These are phyloP conservation scores for Thalassiosira delicatula DNA, from an alignment of 352 stramenopile genomes.

Conservation along the genomic window DNA sequence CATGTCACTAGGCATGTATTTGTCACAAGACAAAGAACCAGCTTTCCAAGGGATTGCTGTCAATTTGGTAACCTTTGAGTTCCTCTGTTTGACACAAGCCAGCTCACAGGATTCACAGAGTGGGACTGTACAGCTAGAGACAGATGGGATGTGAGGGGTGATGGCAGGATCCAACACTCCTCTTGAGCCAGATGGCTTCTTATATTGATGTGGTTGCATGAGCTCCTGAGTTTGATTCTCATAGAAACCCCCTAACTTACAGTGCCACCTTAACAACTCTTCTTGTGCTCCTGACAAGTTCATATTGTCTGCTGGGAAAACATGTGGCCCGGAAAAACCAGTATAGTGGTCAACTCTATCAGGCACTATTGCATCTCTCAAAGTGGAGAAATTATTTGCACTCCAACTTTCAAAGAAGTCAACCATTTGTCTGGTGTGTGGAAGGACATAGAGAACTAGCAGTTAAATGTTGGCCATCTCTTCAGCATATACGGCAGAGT, in stretches of 20 bases:
- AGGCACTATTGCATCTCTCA: neutral
- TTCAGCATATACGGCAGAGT: no score
- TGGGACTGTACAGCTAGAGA: neutral
- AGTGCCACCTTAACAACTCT: constrained; percentile 62
- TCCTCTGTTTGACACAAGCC: neutral
- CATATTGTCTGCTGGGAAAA: constrained; percentile 43
- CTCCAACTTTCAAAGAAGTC: neutral
- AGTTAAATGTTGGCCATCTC: no score
- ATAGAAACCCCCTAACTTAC: constrained; percentile 21
- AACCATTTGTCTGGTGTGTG: neutral
- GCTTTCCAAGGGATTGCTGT: neutral
- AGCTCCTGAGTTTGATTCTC: constrained; percentile 29
- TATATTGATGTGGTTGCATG: constrained; percentile 3
- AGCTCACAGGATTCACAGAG: constrained; percentile 7
- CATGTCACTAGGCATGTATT: constrained; percentile 30
- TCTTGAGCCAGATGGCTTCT: neutral
- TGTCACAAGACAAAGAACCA: neutral
- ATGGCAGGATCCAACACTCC: neutral
- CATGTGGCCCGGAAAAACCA: neutral
- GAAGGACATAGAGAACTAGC: no score
- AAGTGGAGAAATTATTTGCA: neutral
- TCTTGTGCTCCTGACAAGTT: constrained; percentile 56
- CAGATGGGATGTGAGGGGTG: neutral
- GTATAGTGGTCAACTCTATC: neutral
- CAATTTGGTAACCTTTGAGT: neutral